These are phyloP conservation scores for Pontederia paniculata DNA, from an alignment of 176 grass and related monocot species.

Conservation along the genomic window DNA sequence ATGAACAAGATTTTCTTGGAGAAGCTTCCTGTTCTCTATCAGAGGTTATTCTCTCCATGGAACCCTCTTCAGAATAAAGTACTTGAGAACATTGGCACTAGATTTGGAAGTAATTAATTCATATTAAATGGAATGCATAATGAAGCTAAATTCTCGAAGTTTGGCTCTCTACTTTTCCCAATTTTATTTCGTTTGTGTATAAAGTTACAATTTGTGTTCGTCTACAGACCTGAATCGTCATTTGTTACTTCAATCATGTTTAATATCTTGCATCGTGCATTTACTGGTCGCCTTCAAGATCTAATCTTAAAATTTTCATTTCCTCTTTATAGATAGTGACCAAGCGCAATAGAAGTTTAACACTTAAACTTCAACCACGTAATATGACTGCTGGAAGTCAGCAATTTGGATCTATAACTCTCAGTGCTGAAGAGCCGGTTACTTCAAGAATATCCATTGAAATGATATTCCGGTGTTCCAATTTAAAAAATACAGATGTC, in stretches of 20 bases:
- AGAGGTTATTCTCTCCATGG: slow-evolving; percentile 38
- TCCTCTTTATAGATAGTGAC: slow-evolving; percentile 64
- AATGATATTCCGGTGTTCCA: slow-evolving; percentile 46
- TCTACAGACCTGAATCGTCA: too few relatives aligned
- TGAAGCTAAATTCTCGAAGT: too few relatives aligned
- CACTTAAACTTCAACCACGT: slow-evolving; percentile 38
- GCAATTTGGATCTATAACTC: slow-evolving; percentile 42
- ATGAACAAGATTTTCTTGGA: slow-evolving; percentile 76
- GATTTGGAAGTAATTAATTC: neutral
- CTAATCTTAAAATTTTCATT: slow-evolving; percentile 14
- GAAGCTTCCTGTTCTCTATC: slow-evolving; percentile 67
- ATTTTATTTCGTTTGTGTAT: too few relatives aligned
- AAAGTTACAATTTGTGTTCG: too few relatives aligned
- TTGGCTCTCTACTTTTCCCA: too few relatives aligned
- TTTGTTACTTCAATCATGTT: too few relatives aligned
- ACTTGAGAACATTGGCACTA: neutral
- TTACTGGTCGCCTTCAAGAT: neutral
- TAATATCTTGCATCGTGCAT: neutral
- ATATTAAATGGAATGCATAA: too few relatives aligned
- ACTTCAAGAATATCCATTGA: slow-evolving; percentile 62
- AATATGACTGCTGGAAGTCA: slow-evolving; percentile 17
- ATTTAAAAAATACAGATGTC: slow-evolving; percentile 73
- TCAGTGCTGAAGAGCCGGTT: slow-evolving; percentile 77
- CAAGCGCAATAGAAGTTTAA: slow-evolving; percentile 47
- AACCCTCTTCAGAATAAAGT: slow-evolving; percentile 10